These are phyloP conservation scores for Trichosporon sp. DNA, from an alignment of 1,284 basidiomycete genomes.

Conservation along the genomic window DNA sequence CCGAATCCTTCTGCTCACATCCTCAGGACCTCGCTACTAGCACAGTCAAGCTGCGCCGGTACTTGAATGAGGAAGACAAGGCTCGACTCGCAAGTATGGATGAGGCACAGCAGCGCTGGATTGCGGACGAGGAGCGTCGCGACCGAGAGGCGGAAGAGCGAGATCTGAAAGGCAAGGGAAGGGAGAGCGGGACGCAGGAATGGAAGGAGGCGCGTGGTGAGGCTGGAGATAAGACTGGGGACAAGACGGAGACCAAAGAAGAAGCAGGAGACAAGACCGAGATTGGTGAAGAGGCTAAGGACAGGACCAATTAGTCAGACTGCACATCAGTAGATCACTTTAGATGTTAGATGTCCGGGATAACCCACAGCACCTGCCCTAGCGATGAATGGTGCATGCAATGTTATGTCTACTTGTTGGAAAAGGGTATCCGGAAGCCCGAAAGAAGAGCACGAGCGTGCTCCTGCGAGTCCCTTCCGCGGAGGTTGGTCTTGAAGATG, in stretches of 20 bases:
- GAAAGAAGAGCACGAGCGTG: constrained; percentile 74
- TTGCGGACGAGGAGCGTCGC: constrained; percentile 30
- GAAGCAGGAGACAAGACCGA: neutral
- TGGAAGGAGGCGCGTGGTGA: constrained; percentile 49
- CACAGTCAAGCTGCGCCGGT: constrained; percentile 19
- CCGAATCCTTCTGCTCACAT: neutral
- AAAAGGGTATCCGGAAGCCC: constrained; percentile 83
- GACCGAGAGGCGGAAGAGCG: constrained; percentile 27
- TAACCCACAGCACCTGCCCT: neutral
- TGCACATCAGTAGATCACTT: constrained; percentile 6
- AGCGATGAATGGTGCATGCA: constrained; percentile 6
- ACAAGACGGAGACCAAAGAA: too few relatives aligned
- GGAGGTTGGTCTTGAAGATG: constrained; percentile 79
- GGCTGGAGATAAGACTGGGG: constrained; percentile 13
- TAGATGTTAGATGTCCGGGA: constrained; percentile 17
- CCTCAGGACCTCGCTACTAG: constrained; percentile 23
- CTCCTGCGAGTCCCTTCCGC: constrained; percentile 77
- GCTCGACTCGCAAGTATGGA: constrained; percentile 36
- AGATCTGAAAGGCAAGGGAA: constrained; percentile 37
- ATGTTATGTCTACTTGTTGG: constrained; percentile 32
- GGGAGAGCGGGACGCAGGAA: constrained; percentile 48
- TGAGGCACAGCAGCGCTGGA: constrained; percentile 34
- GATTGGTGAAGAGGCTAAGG: neutral
- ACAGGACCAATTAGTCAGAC: neutral
- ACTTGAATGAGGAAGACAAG: constrained; percentile 15